Evolutionary conservation across 139 green algal species (phyloP).

Genomic region (Auxenochlorella pyrenoidosa): DNA sequence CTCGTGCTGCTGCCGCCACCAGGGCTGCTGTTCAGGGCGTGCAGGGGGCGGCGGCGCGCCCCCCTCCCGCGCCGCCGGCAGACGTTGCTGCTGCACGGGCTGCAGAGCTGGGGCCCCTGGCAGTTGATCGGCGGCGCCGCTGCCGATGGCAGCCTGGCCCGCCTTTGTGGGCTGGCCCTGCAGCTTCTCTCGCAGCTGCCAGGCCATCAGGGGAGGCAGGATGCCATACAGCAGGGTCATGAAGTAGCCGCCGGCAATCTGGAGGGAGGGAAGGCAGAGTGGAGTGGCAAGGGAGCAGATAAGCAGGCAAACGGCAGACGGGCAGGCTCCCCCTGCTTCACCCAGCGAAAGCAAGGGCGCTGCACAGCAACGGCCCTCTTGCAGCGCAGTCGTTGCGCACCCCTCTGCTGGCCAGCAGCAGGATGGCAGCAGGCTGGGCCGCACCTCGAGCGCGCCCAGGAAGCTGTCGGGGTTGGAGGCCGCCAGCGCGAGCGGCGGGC

Average conservation of each 20-base stretch:
- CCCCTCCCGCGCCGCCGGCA: background rate
- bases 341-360: background rate
- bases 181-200: conserved; percentile 41
- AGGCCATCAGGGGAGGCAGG: conserved; percentile 75
- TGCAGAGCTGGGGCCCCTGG: background rate
- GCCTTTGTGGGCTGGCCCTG: background rate
- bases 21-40: background rate
- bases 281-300: background rate
- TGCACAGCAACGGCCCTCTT: background rate
- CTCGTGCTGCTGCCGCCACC: conserved; percentile 26
- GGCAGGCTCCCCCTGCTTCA: background rate
- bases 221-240: conserved; percentile 79
- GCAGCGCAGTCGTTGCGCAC: background rate
- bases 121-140: background rate
- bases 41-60: too few species aligned
- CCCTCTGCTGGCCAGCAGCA: background rate
- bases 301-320: background rate
- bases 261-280: background rate
- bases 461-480: conserved; percentile 61
- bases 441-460: conserved; percentile 47
- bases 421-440: too few species aligned
- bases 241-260: conserved; percentile 48
- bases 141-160: background rate
- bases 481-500: conserved; percentile 58
- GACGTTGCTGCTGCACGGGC: background rate